Base-by-base conservation (phyloP, 129 eudicot genomes). In the Chrysanthemum seticuspe region DNA sequence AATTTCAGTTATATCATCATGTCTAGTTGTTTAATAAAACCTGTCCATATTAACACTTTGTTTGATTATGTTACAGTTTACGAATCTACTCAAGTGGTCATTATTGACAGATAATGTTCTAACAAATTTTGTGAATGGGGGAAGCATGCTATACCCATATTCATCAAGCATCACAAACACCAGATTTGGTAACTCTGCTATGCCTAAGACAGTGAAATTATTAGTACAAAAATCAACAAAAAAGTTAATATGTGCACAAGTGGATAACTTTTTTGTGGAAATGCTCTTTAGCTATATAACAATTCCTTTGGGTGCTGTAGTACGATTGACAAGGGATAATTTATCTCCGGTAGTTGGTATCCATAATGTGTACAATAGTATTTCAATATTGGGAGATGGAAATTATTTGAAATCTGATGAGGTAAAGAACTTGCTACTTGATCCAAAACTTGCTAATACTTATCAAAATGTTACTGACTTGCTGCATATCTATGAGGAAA, bases 231-330 rank as follows among this genome's bases (percentile, higher is more conserved):
- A 77, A 54, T 80, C 90, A 40, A 77, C 48, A 10, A 74, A 74
- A 47, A 77, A 80, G 76, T 68, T 75, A 3, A 18, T 86, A 67
- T 67, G 76, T 77, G 87, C 79, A 51, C 74, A 76, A 36, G 81
- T 74, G 2, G 77, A 34, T 13, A 79, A 86, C 11, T 67, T 67
- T 44, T 83, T 86, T 45, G 72, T 80, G 19, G 81, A 83, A 66
- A 59, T 86, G 65, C 83, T 86, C 53, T 83, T 80, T 13, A 70
- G 70, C 65, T 67, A 74, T 53, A 68, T 77, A 56, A 59, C 79
- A 3, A 67, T 80, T 50, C 87, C 87, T 0, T 18, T 86, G 5
- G 85, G 79, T 21, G 21, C 50, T 1, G 76, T 61, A 6, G 40
- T 52, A 9, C n/a, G 10, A 31, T 52, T 74, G 10, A 58, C 75